Conservation (phyloP, 192 early-diverging fungal species). For the Tieghemiomyces parasiticus region DNA sequence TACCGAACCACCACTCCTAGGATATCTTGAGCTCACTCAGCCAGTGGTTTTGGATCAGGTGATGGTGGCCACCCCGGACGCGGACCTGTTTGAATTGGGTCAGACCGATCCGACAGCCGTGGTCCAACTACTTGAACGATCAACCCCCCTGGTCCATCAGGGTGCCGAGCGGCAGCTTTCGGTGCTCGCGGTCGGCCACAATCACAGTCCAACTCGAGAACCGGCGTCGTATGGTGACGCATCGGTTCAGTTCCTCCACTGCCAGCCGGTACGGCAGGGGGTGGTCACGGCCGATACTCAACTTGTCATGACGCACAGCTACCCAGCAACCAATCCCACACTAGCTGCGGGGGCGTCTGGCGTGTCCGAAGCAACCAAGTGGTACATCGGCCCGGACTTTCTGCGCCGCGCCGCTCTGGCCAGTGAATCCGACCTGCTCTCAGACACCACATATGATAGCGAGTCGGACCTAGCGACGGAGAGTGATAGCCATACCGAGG, state of each 20-base stretch:
- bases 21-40: too few relatives aligned
- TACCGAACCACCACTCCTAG: too few relatives aligned
- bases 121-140: not conserved
- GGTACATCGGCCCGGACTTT: not conserved
- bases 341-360: not conserved
- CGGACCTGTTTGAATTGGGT: not conserved
- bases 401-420: not conserved
- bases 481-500: not conserved
- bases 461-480: not conserved
- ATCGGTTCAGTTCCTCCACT: not conserved
- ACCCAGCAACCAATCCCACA: not conserved
- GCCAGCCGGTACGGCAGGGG: conserved; percentile 3
- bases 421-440: not conserved
- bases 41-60: conserved; percentile 1
- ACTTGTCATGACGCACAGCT: not conserved
- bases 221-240: not conserved
- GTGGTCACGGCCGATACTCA: not conserved
- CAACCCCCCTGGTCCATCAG: not conserved
- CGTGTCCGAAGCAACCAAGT: not conserved
- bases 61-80: not conserved
- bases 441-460: not conserved
- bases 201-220: not conserved
- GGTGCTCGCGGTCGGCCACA: not conserved
- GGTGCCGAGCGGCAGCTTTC: not conserved
- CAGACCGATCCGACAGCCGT: not conserved